phyloP scores from a whole-genome alignment of 805 yeast genomes.

The Cephaloascus fragrans region DNA sequence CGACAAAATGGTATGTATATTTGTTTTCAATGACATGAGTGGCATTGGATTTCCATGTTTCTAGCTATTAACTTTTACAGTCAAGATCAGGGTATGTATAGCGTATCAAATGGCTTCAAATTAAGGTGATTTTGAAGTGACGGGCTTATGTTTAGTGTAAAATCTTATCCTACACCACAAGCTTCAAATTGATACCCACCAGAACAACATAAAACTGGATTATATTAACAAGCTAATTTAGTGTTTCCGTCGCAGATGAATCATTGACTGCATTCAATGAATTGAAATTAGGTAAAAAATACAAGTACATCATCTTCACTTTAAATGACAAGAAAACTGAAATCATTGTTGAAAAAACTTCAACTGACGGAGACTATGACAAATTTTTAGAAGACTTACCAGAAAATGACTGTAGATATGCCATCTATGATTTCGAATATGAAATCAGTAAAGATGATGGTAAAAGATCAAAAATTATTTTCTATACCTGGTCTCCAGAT shows the following conservation, averaged over 20 bases:
- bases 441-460: slow-evolving; percentile 88
- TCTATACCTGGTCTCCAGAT: slow-evolving; percentile 95
- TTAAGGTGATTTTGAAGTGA: no score
- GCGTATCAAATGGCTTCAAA: neutral
- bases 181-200: no score
- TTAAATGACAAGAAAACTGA: slow-evolving; percentile 82
- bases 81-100: neutral
- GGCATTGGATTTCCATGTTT: no score
- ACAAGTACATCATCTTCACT: slow-evolving; percentile 72
- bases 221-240: no score
- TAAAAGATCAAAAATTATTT: slow-evolving; percentile 70
- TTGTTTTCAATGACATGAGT: no score
- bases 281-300: slow-evolving; percentile 86
- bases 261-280: slow-evolving; percentile 92
- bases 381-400: slow-evolving; percentile 81
- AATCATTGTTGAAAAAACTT: slow-evolving; percentile 82
- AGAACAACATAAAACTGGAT: no score
- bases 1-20: no score
- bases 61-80: neutral
- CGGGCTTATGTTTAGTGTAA: no score
- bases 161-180: no score
- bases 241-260: slow-evolving; percentile 57
- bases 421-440: slow-evolving; percentile 94
- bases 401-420: slow-evolving; percentile 93
- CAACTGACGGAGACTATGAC: slow-evolving; percentile 70